phyloP scores from a whole-genome alignment of 2,329 filamentous ascomycete species.

The Beauveria asiatica region DNA sequence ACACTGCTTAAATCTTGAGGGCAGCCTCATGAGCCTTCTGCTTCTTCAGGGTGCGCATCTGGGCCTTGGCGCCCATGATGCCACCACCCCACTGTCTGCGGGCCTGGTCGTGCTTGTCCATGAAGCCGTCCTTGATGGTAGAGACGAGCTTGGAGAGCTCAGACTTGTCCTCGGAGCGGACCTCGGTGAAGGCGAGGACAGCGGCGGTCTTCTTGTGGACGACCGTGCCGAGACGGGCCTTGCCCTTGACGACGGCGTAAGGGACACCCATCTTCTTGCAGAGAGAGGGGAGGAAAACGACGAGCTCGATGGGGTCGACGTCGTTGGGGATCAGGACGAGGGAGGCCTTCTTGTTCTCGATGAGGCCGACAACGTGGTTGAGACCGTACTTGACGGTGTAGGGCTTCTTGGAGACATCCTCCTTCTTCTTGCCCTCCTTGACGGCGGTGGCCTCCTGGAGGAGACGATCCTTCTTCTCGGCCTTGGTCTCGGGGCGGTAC shows the following conservation, averaged over 20 bases:
- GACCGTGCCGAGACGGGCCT: slow-evolving; percentile 96
- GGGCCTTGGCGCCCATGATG: slow-evolving; percentile 97
- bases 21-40: slow-evolving; percentile 87
- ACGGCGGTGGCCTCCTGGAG: slow-evolving; percentile 96
- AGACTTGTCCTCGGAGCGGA: slow-evolving; percentile 95
- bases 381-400: slow-evolving; percentile 99
- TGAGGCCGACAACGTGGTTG: slow-evolving; percentile 95
- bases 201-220: slow-evolving; percentile 99
- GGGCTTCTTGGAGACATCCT: slow-evolving; percentile 99
- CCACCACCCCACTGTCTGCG: slow-evolving; percentile 98
- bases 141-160: slow-evolving; percentile 96
- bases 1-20: slow-evolving; percentile 81
- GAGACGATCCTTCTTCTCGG: slow-evolving; percentile 99
- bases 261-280: slow-evolving; percentile 99
- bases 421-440: slow-evolving; percentile 99
- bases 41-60: slow-evolving; percentile 70
- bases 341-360: slow-evolving; percentile 99
- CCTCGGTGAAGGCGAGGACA: slow-evolving; percentile 91
- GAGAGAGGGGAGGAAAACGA: slow-evolving; percentile 96
- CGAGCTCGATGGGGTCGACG: slow-evolving; percentile 98
- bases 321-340: slow-evolving; percentile 98
- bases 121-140: slow-evolving; percentile 95
- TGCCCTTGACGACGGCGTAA: slow-evolving; percentile 99
- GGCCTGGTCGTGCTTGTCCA: slow-evolving; percentile 86
- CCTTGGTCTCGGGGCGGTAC: slow-evolving; percentile 98